These are phyloP conservation scores for Pythium diclinum DNA, from an alignment of 352 stramenopile genomes.

Conservation along the genomic window DNA sequence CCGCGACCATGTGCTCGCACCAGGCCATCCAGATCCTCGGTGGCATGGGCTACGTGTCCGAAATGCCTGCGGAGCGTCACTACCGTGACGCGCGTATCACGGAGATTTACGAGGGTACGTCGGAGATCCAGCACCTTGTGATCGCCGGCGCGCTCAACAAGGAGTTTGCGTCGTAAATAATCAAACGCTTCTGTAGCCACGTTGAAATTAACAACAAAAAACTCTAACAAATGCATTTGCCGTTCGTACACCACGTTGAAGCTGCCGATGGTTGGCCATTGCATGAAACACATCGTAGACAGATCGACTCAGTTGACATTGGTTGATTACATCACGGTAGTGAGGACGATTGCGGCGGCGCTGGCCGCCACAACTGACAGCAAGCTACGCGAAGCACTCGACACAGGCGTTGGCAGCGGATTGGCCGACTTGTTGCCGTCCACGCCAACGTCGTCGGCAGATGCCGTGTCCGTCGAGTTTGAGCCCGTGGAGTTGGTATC, in stretches of 20 bases:
- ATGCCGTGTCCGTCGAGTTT: background rate
- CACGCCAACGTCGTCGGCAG: background rate
- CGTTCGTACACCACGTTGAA: background rate
- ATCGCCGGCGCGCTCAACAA: slow-evolving; percentile 96
- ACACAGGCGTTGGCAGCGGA: background rate
- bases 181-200: background rate
- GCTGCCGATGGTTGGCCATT: too few species aligned
- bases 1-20: slow-evolving; percentile 94
- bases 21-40: slow-evolving; percentile 96
- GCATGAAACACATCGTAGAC: background rate
- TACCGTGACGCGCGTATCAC: slow-evolving; percentile 97
- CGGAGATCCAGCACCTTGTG: slow-evolving; percentile 96
- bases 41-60: slow-evolving; percentile 94
- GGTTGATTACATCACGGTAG: background rate
- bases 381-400: background rate
- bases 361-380: background rate
- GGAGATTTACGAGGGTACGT: slow-evolving; percentile 97
- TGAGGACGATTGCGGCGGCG: background rate
- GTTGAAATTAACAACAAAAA: background rate
- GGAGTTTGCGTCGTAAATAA: slow-evolving; percentile 80
- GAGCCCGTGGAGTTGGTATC: background rate
- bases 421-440: background rate
- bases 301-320: background rate
- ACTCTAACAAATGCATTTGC: background rate
- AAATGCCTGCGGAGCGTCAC: slow-evolving; percentile 97